These are phyloP conservation scores for Hypoxylon rickii DNA, from an alignment of 495 filamentous ascomycete species.

Conservation along the genomic window DNA sequence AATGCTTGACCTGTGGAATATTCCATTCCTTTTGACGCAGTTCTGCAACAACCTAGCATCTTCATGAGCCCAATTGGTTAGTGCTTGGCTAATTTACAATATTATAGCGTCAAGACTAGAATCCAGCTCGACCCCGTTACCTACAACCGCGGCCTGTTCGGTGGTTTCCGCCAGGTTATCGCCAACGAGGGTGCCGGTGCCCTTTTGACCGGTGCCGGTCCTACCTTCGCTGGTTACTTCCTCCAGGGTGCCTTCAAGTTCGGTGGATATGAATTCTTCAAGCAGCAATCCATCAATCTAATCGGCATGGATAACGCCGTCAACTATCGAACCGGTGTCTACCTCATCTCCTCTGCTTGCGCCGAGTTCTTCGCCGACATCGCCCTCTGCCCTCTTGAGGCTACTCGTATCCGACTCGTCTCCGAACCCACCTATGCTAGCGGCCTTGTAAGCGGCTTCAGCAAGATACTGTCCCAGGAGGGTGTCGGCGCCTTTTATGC, in stretches of 20 bases:
- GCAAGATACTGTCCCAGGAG: constrained; percentile 83
- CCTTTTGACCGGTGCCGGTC: constrained; percentile 84
- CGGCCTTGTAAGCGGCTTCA: constrained; percentile 80
- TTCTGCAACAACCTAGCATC: too few relatives aligned
- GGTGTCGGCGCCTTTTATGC: constrained; percentile 92
- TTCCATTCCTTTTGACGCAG: too few relatives aligned
- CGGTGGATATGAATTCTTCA: constrained; percentile 94
- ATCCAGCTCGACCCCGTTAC: constrained; percentile 90
- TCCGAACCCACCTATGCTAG: constrained; percentile 85
- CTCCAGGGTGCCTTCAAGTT: constrained; percentile 95
- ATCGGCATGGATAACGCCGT: constrained; percentile 78
- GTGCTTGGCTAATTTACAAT: constrained; percentile 18
- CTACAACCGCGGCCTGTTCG: constrained; percentile 89
- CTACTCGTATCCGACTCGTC: constrained; percentile 93
- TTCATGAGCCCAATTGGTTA: constrained; percentile 1
- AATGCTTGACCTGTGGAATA: too few relatives aligned
- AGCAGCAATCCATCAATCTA: constrained; percentile 86
- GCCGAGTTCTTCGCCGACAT: constrained; percentile 96
- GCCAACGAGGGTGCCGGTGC: constrained; percentile 84
- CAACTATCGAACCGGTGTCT: constrained; percentile 86
- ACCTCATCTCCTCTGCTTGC: constrained; percentile 79
- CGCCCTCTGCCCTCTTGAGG: constrained; percentile 91
- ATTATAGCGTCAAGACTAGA: constrained; percentile 88
- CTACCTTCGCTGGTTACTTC: constrained; percentile 91
- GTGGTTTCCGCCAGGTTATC: constrained; percentile 84